phyloP scores from a whole-genome alignment of 148 eudicot species.

The Amaranthus palmeri region DNA sequence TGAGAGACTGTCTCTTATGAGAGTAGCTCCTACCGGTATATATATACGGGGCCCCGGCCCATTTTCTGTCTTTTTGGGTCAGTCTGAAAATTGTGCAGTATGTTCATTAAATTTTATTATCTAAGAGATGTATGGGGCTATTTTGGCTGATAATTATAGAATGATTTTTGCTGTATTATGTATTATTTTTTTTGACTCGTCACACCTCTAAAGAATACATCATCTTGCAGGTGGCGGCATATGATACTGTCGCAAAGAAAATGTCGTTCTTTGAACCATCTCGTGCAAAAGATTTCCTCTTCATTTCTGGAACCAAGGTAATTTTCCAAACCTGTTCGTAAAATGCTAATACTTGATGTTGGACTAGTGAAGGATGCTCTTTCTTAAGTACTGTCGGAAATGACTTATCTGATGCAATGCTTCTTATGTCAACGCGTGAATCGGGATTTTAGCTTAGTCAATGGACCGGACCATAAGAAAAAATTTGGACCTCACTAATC shows the following conservation, averaged over 20 bases:
- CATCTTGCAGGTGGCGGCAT: slow-evolving; percentile 69
- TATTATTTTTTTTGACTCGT: background rate
- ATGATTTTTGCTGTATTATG: background rate
- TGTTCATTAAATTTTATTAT: no score
- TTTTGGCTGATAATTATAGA: no score
- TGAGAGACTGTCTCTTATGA: no score
- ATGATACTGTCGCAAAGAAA: slow-evolving; percentile 54
- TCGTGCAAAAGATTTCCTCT: slow-evolving; percentile 75
- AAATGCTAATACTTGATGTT: background rate
- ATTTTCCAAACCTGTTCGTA: background rate
- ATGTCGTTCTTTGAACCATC: slow-evolving; percentile 89
- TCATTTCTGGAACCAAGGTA: slow-evolving; percentile 89
- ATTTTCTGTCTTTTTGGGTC: no score
- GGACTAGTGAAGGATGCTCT: background rate
- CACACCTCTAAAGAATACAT: background rate
- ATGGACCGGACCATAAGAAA: background rate
- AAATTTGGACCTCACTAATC: background rate
- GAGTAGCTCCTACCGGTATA: no score
- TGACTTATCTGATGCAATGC: background rate
- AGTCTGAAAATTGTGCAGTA: no score
- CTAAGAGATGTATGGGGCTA: no score
- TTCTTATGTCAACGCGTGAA: background rate
- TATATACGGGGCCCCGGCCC: no score
- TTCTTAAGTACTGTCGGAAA: background rate
- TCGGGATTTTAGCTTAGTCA: background rate